phyloP scores from a whole-genome alignment of 805 yeast species.

The Monosporozyma unispora region DNA sequence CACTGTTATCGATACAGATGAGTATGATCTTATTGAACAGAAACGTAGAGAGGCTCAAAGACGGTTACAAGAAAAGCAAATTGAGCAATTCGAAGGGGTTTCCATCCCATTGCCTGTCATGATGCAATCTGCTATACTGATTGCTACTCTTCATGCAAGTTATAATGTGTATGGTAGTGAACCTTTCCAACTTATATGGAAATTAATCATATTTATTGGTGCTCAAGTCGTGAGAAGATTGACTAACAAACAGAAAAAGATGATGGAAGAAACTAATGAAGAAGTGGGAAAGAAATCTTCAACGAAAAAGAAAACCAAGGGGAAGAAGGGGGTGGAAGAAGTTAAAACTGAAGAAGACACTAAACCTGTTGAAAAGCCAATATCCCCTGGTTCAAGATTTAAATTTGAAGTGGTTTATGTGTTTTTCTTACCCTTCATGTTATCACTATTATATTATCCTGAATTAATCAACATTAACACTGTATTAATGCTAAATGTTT shows the following conservation, averaged over 20 bases:
- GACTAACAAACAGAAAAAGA: not conserved
- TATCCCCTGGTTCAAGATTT: not conserved
- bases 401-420: conserved; percentile 31
- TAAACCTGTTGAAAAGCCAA: not conserved
- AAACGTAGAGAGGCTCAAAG: not conserved
- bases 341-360: not conserved
- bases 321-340: not conserved
- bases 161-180: not conserved
- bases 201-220: not conserved
- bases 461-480: conserved; percentile 24
- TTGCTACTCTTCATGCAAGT: conserved; percentile 1
- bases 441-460: conserved; percentile 23
- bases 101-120: not conserved
- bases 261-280: not conserved
- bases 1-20: not conserved
- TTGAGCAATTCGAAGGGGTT: not conserved
- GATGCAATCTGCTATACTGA: conserved; percentile 2
- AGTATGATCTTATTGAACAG: not conserved
- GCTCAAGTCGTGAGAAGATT: conserved; percentile 3
- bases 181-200: conserved; percentile 3
- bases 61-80: not conserved
- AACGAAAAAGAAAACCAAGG: not conserved
- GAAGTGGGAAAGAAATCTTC: not conserved
- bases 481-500: conserved; percentile 25
- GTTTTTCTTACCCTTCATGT: conserved; percentile 28